Base-by-base conservation (phyloP, 768 basidiomycete genomes). In the Suillus tomentosus region DNA sequence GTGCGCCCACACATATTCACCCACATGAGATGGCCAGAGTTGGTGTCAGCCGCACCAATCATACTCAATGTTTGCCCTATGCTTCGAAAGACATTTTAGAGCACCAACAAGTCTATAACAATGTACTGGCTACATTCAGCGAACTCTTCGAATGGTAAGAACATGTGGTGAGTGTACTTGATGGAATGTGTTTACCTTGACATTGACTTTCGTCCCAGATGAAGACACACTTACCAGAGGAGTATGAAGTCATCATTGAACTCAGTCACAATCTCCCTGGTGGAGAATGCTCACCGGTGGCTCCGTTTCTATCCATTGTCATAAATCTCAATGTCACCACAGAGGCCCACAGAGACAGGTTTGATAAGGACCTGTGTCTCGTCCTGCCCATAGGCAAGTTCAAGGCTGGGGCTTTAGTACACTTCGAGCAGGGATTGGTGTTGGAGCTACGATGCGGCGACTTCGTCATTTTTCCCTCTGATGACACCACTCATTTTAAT, bases 261-360 rank as follows among this genome's bases (percentile, higher is more conserved):
- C 24, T 64, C 5, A 19, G 22, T 11, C 43, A 61, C 2, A 19
- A 36, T 6, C 34, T 64, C 13, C 63, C 60, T 10, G 58, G 57
- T 27, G n/a, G 53, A 27, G 27, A 47, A 39, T 37, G n/a, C 3
- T 48, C 45, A 15, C 17, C 43, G 1, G 47, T 60, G 3, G 27
- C 39, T 36, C 63, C 45, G 0, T 64, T 64, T n/a, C 24, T 37
- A 15, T 60, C 42, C 0, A 5, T 66, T 3, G 62, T 66, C 34
- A 9, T 66, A 47, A 66, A 66, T 40, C 27, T 66, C 19, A 62
- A 65, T 54, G 62, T 66, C 2, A 10, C 45, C 17, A 66, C 57
- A 4, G 31, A 53, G 39, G 65, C 37, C n/a, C 65, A 66, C 53
- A 3, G 43, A 39, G 62, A 66, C 27, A 7, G 22, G 10, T 50